These are phyloP conservation scores for Atractiella rhizophila DNA, from an alignment of 768 basidiomycete species.

Conservation along the genomic window DNA sequence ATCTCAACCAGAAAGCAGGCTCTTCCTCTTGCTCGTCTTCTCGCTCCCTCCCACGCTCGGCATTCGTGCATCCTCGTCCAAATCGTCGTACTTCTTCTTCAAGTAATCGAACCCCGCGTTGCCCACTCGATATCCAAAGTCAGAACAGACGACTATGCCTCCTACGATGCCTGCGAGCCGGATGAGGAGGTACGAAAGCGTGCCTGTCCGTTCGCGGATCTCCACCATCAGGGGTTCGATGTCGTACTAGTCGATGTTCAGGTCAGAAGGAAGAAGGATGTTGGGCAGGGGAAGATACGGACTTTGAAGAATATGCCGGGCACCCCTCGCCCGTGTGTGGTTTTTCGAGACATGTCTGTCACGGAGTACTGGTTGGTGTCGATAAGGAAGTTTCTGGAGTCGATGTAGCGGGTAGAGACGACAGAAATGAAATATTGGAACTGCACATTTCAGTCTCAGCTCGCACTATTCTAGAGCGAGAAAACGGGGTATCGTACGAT, in stretches of 20 bases:
- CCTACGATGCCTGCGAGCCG: constrained; percentile 76
- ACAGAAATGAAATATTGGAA: constrained; percentile 90
- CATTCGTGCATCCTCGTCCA: no score
- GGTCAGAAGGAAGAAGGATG: not conserved
- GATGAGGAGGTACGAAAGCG: constrained; percentile 54
- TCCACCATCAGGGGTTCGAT: constrained; percentile 67
- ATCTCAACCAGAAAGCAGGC: no score
- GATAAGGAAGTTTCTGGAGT: constrained; percentile 27
- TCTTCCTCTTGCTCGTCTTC: no score
- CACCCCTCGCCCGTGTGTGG: constrained; percentile 49
- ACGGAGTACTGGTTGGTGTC: constrained; percentile 76
- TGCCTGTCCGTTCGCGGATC: constrained; percentile 66
- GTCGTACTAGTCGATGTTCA: constrained; percentile 93
- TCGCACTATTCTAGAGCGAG: no score
- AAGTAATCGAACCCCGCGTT: no score
- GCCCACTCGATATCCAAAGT: constrained; percentile 2
- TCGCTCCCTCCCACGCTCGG: no score
- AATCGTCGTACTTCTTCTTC: no score
- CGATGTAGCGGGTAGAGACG: constrained; percentile 69
- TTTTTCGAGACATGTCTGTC: constrained; percentile 58
- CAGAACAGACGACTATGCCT: constrained; percentile 62
- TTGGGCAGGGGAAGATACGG: not conserved
- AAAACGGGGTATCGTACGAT: constrained; percentile 10
- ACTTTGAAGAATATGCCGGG: constrained; percentile 23
- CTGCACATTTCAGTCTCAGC: constrained; percentile 7